Evolutionary conservation across 169 alveolate genomes (phyloP).

Genomic region (Eimeria sp.): DNA sequence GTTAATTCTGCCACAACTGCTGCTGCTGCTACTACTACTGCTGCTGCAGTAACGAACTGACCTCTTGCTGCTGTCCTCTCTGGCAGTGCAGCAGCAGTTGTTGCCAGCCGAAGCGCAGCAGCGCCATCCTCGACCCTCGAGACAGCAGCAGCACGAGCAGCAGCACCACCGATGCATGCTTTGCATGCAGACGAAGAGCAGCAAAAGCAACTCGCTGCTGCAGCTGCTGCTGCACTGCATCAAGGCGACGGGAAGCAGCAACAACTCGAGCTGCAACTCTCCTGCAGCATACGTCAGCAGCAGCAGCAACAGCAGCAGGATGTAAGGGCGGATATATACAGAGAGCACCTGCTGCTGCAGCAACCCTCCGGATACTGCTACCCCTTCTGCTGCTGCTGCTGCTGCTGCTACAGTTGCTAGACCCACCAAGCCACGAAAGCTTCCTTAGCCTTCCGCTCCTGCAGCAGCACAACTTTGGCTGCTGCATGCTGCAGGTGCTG

Average conservation of each 20-base stretch:
- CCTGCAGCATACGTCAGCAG: not conserved
- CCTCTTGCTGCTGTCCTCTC: constrained; percentile 45
- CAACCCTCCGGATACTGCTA: not conserved
- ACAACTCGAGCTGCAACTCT: constrained; percentile 15
- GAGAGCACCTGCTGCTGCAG: not conserved
- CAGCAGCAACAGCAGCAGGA: constrained; percentile 1
- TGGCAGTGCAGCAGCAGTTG: constrained; percentile 43
- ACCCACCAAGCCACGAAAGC: constrained; percentile 41
- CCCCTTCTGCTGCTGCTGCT: not conserved
- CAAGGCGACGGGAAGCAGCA: constrained; percentile 20
- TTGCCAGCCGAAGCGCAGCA: constrained; percentile 64
- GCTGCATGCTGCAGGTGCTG: constrained; percentile 72
- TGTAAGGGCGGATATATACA: not conserved
- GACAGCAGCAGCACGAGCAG: constrained; percentile 61
- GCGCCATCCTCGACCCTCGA: constrained; percentile 10
- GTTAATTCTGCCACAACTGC: not conserved
- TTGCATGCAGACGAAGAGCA: constrained; percentile 64
- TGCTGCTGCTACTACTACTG: constrained; percentile 39
- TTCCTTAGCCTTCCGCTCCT: not conserved
- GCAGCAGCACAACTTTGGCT: constrained; percentile 12
- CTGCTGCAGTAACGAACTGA: not conserved
- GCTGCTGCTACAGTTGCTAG: not conserved
- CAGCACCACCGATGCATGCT: constrained; percentile 34
- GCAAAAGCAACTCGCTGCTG: constrained; percentile 63
- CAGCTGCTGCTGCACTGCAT: constrained; percentile 56